Conservation (phyloP, 1,284 basidiomycete species). For the Paramarasmius palmivorus region DNA sequence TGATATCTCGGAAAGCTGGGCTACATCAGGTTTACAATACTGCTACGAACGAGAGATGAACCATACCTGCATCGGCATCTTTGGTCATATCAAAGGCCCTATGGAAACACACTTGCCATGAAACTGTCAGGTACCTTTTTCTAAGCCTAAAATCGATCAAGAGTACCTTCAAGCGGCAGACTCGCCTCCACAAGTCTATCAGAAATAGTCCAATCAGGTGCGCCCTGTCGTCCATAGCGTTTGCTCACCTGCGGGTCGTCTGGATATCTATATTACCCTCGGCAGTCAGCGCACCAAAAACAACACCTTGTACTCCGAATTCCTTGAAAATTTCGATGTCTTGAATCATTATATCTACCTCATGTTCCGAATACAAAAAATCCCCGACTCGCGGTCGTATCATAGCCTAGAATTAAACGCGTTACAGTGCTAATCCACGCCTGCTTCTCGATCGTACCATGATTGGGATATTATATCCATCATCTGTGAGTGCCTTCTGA, state of each 20-base stretch:
- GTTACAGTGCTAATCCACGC: background rate
- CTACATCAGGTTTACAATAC: background rate
- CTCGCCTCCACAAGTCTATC: slow-evolving; percentile 64
- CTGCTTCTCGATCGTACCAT: slow-evolving; percentile 51
- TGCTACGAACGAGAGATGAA: background rate
- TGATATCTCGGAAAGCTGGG: slow-evolving; percentile 56
- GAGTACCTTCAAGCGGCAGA: slow-evolving; percentile 59
- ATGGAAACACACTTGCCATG: slow-evolving; percentile 74
- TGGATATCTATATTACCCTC: slow-evolving; percentile 63
- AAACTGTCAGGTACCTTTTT: background rate
- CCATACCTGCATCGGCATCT: slow-evolving; percentile 53
- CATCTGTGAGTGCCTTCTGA: slow-evolving; percentile 41
- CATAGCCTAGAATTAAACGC: slow-evolving; percentile 57
- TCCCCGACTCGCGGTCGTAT: slow-evolving; percentile 77
- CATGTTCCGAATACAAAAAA: slow-evolving; percentile 67
- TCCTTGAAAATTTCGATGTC: slow-evolving; percentile 67
- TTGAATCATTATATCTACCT: slow-evolving; percentile 70
- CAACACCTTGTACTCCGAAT: slow-evolving; percentile 62
- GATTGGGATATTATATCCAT: slow-evolving; percentile 39
- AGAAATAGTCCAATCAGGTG: background rate
- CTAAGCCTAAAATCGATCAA: slow-evolving; percentile 14
- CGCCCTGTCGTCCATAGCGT: background rate
- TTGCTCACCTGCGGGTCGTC: slow-evolving; percentile 48
- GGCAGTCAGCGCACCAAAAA: slow-evolving; percentile 63
- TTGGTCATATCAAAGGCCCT: slow-evolving; percentile 78